A percentile compares a stretch with the other conserved stretches of the same genome.
Evolutionary conservation across 2,329 filamentous ascomycete genomes (phyloP).

Genomic region (Monosporascus sp.): DNA sequence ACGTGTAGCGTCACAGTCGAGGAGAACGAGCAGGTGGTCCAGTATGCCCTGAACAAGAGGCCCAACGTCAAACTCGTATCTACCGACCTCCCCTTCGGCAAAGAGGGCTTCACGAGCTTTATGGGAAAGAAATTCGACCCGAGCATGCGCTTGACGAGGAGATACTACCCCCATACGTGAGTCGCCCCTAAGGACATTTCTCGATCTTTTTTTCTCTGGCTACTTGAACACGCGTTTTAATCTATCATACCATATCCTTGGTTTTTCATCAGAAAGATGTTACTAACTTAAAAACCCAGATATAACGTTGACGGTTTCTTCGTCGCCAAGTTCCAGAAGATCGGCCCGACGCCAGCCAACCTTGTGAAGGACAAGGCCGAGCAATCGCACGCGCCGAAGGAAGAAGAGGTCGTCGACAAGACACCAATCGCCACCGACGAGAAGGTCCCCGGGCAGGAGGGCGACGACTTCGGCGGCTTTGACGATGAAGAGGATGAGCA

Average conservation of each 20-base stretch:
- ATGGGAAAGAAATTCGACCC: constrained; percentile 89
- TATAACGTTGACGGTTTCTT: constrained; percentile 99
- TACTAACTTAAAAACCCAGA: neutral
- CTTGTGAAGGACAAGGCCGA: constrained; percentile 35
- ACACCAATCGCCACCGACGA: constrained; percentile 55
- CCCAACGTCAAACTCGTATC: constrained; percentile 93
- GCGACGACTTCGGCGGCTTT: constrained; percentile 65
- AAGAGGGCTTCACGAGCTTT: constrained; percentile 86
- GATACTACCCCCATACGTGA: constrained; percentile 78
- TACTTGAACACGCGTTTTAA: too few relatives aligned
- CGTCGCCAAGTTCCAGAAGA: constrained; percentile 96
- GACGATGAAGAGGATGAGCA: constrained; percentile 68
- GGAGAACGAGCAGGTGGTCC: constrained; percentile 87
- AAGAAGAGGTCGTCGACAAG: constrained; percentile 58
- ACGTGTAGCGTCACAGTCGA: constrained; percentile 94
- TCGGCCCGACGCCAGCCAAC: constrained; percentile 66
- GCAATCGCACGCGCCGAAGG: constrained; percentile 18
- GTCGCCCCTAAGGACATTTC: neutral
- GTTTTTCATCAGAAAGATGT: neutral
- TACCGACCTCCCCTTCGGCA: constrained; percentile 84
- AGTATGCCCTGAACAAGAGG: constrained; percentile 85
- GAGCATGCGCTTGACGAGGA: constrained; percentile 73
- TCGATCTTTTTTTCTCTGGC: too few relatives aligned
- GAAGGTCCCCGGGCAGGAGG: constrained; percentile 36
- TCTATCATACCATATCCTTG: too few relatives aligned